A percentile compares a stretch with the other conserved stretches of the same genome.
Evolutionary conservation across 441 rosid genomes (phyloP).

Genomic region (Daphne laureola): DNA sequence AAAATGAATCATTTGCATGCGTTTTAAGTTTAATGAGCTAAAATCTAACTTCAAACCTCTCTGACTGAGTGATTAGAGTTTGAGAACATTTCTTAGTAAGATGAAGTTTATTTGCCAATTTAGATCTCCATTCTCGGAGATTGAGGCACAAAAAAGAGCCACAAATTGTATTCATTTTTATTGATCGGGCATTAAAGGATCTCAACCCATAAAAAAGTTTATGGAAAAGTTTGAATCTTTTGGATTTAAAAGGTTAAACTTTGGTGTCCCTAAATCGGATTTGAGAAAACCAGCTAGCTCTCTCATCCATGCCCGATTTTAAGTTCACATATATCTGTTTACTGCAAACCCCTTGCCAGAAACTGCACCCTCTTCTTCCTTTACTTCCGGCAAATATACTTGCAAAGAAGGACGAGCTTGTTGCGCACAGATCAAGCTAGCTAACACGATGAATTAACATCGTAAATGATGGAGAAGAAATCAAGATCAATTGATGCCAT

Average conservation of each 20-base stretch:
- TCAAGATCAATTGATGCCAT: no score
- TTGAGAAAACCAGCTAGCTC: constrained; percentile 13
- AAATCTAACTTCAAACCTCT: background rate
- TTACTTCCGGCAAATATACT: no score
- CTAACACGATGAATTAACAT: no score
- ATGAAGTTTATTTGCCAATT: constrained; percentile 2
- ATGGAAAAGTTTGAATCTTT: constrained; percentile 37
- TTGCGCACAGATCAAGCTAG: no score
- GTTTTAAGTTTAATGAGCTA: background rate
- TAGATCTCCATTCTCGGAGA: constrained; percentile 10
- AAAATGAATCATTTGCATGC: background rate
- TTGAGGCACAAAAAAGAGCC: constrained; percentile 14
- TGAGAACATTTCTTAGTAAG: constrained; percentile 8
- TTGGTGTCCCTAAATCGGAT: constrained; percentile 21
- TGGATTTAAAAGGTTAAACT: constrained; percentile 28
- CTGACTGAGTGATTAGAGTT: background rate
- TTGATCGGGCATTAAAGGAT: constrained; percentile 13
- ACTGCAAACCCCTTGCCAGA: constrained; percentile 45
- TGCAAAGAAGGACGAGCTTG: no score
- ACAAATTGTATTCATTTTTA: constrained; percentile 9
- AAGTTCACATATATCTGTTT: constrained; percentile 22
- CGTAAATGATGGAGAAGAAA: no score
- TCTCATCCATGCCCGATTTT: constrained; percentile 22
- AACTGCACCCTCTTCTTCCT: constrained; percentile 19
- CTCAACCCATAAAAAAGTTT: no score